Base-by-base conservation (phyloP, 208 protist genomes). In the Crithidia acanthocephali region DNA sequence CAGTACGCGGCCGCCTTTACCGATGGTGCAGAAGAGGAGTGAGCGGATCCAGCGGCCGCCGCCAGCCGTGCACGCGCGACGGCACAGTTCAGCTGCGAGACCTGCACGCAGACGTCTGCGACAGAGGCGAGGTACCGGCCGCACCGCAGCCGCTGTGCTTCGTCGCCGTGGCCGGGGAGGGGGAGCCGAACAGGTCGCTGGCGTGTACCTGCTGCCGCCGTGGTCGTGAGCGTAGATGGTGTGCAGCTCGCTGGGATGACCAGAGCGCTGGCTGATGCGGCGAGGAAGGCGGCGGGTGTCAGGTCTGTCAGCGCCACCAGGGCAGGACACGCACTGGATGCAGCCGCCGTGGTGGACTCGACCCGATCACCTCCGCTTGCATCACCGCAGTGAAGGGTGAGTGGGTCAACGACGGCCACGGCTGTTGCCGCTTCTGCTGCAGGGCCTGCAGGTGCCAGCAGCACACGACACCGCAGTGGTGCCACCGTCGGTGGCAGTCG, bases 61-160 rank as follows among this genome's bases (percentile, higher is more conserved):
- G 71, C 45, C 40, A 42, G 25, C 30, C 30, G 30, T 37, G 73
- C 72, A 3, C 80, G 77, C 20, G 53, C 33, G 10, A 78, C 69
- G 1, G 80, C 53, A 8, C 80, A 64, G 65, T 83, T 85, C 15
- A 83, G 68, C 57, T 86, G 80, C 0, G 83, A 88, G 1, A 92
- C 61, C 32, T 92, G 77, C 63, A 91, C 79, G 20, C 66, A 62
- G 13, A 70, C 53, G 50, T 79, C 58, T 0, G 65, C 76, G 15
- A 85, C 51, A 7, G 58, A 28, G 37, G 72, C 32, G 22, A 85
- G 52, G 63, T 85, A 85, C 40, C 75, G 65, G 7, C 71, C 71
- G 22, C 32, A 27, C 10, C 55, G 62, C 10, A 71, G 47, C 22
- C 11, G 30, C 11, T 30, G 61, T 28, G 44, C 56, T 10, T 74